A percentile compares a stretch with the other conserved stretches of the same genome.
Evolutionary conservation across 768 basidiomycete species (phyloP).

Genomic region (Tulasnella sp.): DNA sequence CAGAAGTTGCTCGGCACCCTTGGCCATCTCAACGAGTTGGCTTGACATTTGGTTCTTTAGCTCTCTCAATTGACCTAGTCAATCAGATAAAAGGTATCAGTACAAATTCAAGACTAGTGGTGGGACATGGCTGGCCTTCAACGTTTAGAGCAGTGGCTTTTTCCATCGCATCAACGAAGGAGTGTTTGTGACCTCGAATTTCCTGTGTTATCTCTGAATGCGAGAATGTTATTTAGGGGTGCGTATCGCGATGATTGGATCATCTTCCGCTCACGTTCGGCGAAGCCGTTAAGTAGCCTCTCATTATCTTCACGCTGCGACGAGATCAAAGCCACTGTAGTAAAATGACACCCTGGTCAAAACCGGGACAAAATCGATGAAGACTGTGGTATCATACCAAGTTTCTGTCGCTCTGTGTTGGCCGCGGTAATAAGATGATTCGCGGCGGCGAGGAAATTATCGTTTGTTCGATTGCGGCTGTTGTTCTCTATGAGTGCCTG

Average conservation of each 20-base stretch:
- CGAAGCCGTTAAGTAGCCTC: conserved; percentile 4
- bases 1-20: conserved; percentile 5
- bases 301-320: conserved; percentile 12
- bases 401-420: conserved; percentile 14
- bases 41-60: conserved; percentile 10
- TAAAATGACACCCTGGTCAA: neutral
- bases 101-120: neutral
- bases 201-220: conserved; percentile 7
- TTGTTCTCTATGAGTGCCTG: conserved; percentile 12
- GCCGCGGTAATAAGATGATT: conserved; percentile 11
- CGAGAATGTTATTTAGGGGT: neutral
- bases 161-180: conserved; percentile 15
- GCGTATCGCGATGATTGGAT: neutral
- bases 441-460: conserved; percentile 15
- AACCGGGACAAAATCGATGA: neutral
- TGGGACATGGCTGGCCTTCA: neutral
- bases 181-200: conserved; percentile 13
- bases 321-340: conserved; percentile 8
- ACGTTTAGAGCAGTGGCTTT: conserved; percentile 15
- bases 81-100: neutral
- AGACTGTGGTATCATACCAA: neutral
- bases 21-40: conserved; percentile 11
- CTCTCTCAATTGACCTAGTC: conserved; percentile 5
- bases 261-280: neutral
- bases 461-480: conserved; percentile 7